Conservation (phyloP, 768 basidiomycete species). For the Russula brevipes region DNA sequence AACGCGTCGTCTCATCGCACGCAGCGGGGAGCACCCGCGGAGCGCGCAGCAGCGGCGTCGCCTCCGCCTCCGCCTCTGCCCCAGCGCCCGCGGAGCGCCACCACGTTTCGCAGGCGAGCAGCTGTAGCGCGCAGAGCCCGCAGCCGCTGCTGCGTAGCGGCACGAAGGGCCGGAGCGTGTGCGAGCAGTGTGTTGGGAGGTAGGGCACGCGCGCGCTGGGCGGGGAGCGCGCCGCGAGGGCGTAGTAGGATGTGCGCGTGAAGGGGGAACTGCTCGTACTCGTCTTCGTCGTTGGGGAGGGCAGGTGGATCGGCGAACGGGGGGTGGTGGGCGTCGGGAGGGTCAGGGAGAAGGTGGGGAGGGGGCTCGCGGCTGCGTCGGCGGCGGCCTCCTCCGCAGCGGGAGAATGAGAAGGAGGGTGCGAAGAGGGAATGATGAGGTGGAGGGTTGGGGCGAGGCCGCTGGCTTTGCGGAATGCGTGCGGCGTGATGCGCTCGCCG, state of each 20-base stretch:
- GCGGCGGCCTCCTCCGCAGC: too few species aligned
- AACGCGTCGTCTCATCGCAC: background rate
- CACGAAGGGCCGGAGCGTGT: background rate
- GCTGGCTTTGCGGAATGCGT: background rate
- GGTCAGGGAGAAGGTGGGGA: background rate
- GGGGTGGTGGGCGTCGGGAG: background rate
- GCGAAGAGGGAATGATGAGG: background rate
- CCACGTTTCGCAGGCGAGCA: slow-evolving; percentile 14
- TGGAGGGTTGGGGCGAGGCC: background rate
- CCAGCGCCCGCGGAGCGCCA: background rate
- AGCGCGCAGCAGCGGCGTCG: background rate
- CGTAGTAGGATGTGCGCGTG: background rate
- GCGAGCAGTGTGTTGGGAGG: slow-evolving; percentile 9
- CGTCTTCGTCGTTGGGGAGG: too few species aligned
- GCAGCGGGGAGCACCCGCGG: background rate
- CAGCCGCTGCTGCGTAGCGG: background rate
- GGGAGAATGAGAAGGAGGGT: too few species aligned
- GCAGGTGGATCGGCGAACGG: background rate
- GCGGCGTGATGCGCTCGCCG: background rate
- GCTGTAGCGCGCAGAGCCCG: background rate
- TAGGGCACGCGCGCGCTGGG: background rate
- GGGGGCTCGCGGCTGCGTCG: background rate
- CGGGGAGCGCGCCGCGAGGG: background rate
- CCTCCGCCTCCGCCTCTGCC: too few species aligned
- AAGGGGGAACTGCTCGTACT: background rate